Evolutionary conservation across 1,284 basidiomycete genomes (phyloP).

Genomic region (Neonothopanus nambi): DNA sequence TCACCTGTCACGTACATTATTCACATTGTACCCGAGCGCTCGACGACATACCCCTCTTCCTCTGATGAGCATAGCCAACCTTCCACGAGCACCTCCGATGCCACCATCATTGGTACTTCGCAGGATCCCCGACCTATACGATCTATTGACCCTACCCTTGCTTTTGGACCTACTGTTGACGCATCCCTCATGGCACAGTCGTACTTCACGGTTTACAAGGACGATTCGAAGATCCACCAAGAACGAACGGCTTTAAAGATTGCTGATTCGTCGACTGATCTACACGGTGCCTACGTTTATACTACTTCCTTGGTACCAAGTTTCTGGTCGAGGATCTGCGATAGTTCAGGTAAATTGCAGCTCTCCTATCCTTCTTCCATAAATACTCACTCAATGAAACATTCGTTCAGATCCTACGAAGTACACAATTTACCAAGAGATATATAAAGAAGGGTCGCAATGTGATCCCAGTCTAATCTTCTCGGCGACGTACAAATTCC

Average conservation of each 20-base stretch:
- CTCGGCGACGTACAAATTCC: slow-evolving; percentile 54
- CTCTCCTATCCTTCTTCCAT: not conserved
- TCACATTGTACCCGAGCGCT: slow-evolving; percentile 49
- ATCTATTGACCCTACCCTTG: slow-evolving; percentile 63
- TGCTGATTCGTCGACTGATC: slow-evolving; percentile 33
- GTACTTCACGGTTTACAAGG: slow-evolving; percentile 48
- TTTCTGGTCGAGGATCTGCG: slow-evolving; percentile 58
- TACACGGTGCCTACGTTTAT: slow-evolving; percentile 48
- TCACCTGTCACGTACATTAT: slow-evolving; percentile 52
- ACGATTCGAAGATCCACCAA: slow-evolving; percentile 36
- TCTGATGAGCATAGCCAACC: slow-evolving; percentile 10
- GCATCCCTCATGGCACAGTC: slow-evolving; percentile 46
- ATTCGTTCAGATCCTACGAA: slow-evolving; percentile 51
- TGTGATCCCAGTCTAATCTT: slow-evolving; percentile 37
- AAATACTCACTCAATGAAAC: slow-evolving; percentile 2
- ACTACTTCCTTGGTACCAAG: slow-evolving; percentile 57
- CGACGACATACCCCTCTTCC: slow-evolving; percentile 11
- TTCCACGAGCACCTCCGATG: slow-evolving; percentile 13
- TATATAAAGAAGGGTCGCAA: slow-evolving; percentile 36
- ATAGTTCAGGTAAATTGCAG: slow-evolving; percentile 47
- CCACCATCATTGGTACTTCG: slow-evolving; percentile 35
- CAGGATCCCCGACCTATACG: slow-evolving; percentile 51
- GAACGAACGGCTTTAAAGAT: slow-evolving; percentile 47
- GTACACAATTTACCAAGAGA: slow-evolving; percentile 58
- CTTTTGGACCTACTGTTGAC: slow-evolving; percentile 47